Percentiles rank a stretch among this genome's conserved stretches.
Conservation (phyloP, 345 rosid genomes). For the Salix brachista region DNA sequence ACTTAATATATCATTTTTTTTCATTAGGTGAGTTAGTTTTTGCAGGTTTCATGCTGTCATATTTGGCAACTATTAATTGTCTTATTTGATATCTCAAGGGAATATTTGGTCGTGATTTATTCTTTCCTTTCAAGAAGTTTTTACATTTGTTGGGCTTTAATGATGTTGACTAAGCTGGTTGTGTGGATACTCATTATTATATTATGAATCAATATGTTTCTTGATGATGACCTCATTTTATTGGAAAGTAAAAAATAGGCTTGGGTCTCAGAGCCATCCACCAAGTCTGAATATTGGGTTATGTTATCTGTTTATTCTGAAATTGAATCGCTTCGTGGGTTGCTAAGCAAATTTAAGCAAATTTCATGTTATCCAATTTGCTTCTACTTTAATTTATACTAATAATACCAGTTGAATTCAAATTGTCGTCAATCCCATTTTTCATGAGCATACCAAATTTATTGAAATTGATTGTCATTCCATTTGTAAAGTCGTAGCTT, state of each 20-base stretch:
- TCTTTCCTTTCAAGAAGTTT: background rate
- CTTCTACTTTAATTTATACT: background rate
- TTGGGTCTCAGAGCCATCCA: background rate
- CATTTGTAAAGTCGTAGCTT: background rate
- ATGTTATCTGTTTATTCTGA: background rate
- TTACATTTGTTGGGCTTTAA: background rate
- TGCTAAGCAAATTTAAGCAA: background rate
- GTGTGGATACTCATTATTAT: no score
- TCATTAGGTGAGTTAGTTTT: background rate
- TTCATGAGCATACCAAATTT: background rate
- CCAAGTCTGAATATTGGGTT: background rate
- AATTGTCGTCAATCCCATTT: background rate
- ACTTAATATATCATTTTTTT: background rate
- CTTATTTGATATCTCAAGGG: background rate
- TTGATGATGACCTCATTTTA: background rate
- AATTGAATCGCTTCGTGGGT: background rate
- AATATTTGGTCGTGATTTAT: background rate
- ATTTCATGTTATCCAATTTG: background rate
- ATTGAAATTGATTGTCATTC: conserved; percentile 1
- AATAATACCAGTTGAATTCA: background rate
- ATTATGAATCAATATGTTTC: background rate
- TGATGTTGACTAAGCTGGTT: background rate
- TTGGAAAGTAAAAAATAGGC: background rate
- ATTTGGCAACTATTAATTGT: background rate
- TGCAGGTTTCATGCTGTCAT: background rate